Evolutionary conservation across 2,329 filamentous ascomycete genomes (phyloP).

Genomic region (Aspergillus vadensis): DNA sequence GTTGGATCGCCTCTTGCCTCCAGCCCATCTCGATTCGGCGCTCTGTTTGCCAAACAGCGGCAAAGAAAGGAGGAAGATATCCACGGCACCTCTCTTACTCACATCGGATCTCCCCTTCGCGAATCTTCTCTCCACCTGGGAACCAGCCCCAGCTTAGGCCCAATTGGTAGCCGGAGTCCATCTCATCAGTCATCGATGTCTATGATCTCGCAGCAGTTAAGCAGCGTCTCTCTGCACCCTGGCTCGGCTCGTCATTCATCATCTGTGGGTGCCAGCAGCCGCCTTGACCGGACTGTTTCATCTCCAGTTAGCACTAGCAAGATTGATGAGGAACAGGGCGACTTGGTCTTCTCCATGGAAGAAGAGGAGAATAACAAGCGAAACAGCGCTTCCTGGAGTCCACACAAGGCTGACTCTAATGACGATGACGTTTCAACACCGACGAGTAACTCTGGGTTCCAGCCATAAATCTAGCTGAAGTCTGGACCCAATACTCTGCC

Average conservation of each 20-base stretch:
- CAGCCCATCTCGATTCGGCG: slow-evolving; percentile 65
- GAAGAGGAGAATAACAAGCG: slow-evolving; percentile 52
- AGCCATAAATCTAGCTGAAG: slow-evolving; percentile 16
- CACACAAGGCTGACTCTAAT: slow-evolving; percentile 35
- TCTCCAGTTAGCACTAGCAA: slow-evolving; percentile 49
- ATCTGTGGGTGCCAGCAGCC: slow-evolving; percentile 33
- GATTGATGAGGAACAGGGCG: slow-evolving; percentile 53
- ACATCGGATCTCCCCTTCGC: slow-evolving; percentile 67
- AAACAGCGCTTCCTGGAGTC: slow-evolving; percentile 38
- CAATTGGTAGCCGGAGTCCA: slow-evolving; percentile 55
- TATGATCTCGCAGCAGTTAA: slow-evolving; percentile 62
- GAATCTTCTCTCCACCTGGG: slow-evolving; percentile 58
- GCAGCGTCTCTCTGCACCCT: slow-evolving; percentile 47
- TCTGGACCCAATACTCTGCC: neutral
- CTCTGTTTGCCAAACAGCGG: slow-evolving; percentile 57
- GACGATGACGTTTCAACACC: slow-evolving; percentile 30
- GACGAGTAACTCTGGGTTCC: slow-evolving; percentile 22
- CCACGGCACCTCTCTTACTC: slow-evolving; percentile 55
- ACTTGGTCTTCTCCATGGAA: slow-evolving; percentile 54
- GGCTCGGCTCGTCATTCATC: slow-evolving; percentile 41
- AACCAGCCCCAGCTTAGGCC: slow-evolving; percentile 54
- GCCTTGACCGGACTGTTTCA: slow-evolving; percentile 49
- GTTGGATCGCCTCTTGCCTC: slow-evolving; percentile 60
- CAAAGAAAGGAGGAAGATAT: slow-evolving; percentile 55
- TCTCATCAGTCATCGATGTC: slow-evolving; percentile 61